A percentile compares a stretch with the other conserved stretches of the same genome.
These are phyloP conservation scores for Chytriomyces confervae DNA, from an alignment of 192 early-diverging fungal species.

Conservation along the genomic window DNA sequence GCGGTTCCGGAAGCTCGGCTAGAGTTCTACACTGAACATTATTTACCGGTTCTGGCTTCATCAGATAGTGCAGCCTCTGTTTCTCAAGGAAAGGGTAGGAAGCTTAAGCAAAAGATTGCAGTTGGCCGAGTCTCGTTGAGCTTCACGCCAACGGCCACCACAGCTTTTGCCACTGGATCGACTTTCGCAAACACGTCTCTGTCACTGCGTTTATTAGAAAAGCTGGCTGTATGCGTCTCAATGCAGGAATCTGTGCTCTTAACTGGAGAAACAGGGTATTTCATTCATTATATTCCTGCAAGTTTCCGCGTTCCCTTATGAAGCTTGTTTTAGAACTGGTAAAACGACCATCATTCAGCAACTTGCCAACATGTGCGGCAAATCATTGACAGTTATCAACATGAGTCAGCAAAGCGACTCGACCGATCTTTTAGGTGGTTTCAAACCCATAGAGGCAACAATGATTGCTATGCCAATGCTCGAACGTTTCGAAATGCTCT, in stretches of 20 bases:
- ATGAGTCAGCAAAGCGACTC: slow-evolving; percentile 95
- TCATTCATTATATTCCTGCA: background rate
- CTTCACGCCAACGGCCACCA: slow-evolving; percentile 7
- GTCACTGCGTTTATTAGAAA: slow-evolving; percentile 81
- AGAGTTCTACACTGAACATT: slow-evolving; percentile 71
- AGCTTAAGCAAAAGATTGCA: background rate
- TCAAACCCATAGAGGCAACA: slow-evolving; percentile 90
- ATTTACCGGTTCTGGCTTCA: slow-evolving; percentile 62
- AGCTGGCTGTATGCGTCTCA: slow-evolving; percentile 79
- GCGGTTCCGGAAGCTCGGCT: slow-evolving; percentile 71
- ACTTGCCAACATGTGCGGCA: slow-evolving; percentile 75
- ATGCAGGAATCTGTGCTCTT: slow-evolving; percentile 86
- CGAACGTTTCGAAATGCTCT: slow-evolving; percentile 85
- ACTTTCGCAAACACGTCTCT: slow-evolving; percentile 91
- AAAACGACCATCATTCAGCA: slow-evolving; percentile 97
- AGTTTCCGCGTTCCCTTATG: background rate
- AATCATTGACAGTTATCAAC: slow-evolving; percentile 89
- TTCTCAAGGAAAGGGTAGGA: background rate
- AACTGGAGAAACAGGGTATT: slow-evolving; percentile 90
- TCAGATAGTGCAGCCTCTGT: slow-evolving; percentile 2
- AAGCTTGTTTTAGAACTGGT: slow-evolving; percentile 63
- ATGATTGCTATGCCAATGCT: slow-evolving; percentile 79
- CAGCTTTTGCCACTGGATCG: slow-evolving; percentile 26
- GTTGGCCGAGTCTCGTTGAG: slow-evolving; percentile 22
- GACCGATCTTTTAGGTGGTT: slow-evolving; percentile 94